Evolutionary conservation across 805 yeast genomes (phyloP).

Genomic region (Zygoascus ofunaensis): DNA sequence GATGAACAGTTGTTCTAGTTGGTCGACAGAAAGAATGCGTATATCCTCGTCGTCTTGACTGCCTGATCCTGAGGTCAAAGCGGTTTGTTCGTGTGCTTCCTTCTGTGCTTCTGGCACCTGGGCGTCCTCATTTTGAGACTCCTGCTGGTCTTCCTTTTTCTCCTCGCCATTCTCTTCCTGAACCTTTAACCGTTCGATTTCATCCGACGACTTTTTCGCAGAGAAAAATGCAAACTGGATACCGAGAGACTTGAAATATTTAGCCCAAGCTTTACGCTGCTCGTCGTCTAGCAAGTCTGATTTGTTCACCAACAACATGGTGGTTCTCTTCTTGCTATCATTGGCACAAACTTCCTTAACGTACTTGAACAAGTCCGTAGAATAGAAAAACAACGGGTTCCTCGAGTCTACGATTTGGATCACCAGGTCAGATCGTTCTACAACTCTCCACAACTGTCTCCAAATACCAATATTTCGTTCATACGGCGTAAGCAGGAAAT

Average conservation of each 20-base stretch:
- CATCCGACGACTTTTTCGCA: slow-evolving; percentile 75
- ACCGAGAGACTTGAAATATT: slow-evolving; percentile 56
- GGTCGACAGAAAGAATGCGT: slow-evolving; percentile 69
- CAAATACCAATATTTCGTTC: slow-evolving; percentile 96
- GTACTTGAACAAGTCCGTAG: slow-evolving; percentile 76
- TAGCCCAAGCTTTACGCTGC: slow-evolving; percentile 84
- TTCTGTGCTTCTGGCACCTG: slow-evolving; percentile 13
- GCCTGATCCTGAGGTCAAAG: neutral
- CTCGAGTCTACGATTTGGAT: slow-evolving; percentile 98
- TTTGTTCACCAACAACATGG: slow-evolving; percentile 80
- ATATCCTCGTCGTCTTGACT: slow-evolving; percentile 36
- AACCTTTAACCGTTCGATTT: slow-evolving; percentile 38
- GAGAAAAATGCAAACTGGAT: slow-evolving; percentile 87
- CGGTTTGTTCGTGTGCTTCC: slow-evolving; percentile 14
- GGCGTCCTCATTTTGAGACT: slow-evolving; percentile 4
- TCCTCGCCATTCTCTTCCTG: slow-evolving; percentile 36
- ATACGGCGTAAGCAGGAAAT: slow-evolving; percentile 85
- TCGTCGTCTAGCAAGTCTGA: slow-evolving; percentile 74
- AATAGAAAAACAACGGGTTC: slow-evolving; percentile 83
- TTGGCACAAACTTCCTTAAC: slow-evolving; percentile 55
- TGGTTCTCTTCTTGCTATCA: slow-evolving; percentile 50
- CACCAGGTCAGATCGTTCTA: slow-evolving; percentile 85
- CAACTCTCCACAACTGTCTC: slow-evolving; percentile 97
- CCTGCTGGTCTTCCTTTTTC: slow-evolving; percentile 29
- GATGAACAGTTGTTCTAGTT: slow-evolving; percentile 73